These are phyloP conservation scores for Sanghuangporus weigelae DNA, from an alignment of 1,284 basidiomycete species.

Conservation along the genomic window DNA sequence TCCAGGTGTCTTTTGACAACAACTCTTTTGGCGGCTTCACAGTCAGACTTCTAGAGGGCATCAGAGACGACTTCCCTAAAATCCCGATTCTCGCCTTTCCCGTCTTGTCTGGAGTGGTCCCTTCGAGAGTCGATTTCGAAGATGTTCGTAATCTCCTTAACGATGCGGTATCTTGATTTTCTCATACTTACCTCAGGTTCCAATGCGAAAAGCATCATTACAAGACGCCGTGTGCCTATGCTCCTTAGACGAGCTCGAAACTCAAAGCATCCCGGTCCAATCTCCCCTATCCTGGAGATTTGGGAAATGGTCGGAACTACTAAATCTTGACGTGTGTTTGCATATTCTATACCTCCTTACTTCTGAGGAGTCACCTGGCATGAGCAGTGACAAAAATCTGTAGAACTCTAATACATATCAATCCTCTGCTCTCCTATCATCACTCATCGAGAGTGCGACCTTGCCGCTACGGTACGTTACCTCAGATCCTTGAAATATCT, in stretches of 20 bases:
- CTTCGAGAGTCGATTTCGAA: slow-evolving; percentile 31
- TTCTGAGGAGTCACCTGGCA: slow-evolving; percentile 2
- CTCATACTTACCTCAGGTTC: slow-evolving; percentile 22
- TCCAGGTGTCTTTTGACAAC: slow-evolving; percentile 62
- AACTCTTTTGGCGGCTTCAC: slow-evolving; percentile 61
- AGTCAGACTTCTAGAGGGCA: slow-evolving; percentile 45
- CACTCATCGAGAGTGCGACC: slow-evolving; percentile 63
- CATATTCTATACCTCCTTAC: neutral
- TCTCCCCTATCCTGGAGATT: slow-evolving; percentile 37
- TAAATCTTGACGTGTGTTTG: slow-evolving; percentile 37
- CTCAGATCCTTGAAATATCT: slow-evolving; percentile 4
- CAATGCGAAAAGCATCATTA: slow-evolving; percentile 35
- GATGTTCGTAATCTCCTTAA: slow-evolving; percentile 30
- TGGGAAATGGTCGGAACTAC: slow-evolving; percentile 38
- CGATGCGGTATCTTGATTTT: slow-evolving; percentile 6
- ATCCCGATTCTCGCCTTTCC: slow-evolving; percentile 50
- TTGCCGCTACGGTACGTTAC: slow-evolving; percentile 53
- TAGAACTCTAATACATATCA: slow-evolving; percentile 45
- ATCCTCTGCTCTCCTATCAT: slow-evolving; percentile 57
- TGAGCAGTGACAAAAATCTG: slow-evolving; percentile 11
- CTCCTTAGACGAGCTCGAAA: slow-evolving; percentile 45
- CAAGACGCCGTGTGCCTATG: slow-evolving; percentile 61
- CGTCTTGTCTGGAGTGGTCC: slow-evolving; percentile 43
- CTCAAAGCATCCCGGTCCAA: slow-evolving; percentile 52
- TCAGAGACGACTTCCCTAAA: slow-evolving; percentile 63